Evolutionary conservation across 2,329 filamentous ascomycete species (phyloP).

Genomic region (Fusarium sp.): DNA sequence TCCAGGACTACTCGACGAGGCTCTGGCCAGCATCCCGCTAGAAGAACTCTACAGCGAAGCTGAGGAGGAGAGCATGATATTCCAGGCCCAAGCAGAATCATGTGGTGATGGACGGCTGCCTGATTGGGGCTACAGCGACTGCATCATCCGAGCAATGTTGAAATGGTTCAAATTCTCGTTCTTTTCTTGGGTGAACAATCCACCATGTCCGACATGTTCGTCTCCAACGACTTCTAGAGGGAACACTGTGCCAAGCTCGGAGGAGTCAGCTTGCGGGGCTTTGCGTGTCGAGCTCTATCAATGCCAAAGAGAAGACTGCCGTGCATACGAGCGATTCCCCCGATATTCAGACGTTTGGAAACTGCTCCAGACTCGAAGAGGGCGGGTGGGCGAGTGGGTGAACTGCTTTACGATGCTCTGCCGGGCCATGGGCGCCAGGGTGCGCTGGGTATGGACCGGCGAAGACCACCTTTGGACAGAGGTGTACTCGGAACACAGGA

Average conservation of each 20-base stretch:
- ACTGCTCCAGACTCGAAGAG: neutral
- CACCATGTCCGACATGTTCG: neutral
- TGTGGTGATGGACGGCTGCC: neutral
- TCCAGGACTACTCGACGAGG: neutral
- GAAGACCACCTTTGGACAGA: neutral
- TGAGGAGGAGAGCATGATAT: neutral
- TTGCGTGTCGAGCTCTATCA: neutral
- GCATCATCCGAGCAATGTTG: neutral
- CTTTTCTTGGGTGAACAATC: neutral
- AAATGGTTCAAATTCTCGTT: neutral
- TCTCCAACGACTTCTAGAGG: neutral
- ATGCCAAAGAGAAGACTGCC: neutral
- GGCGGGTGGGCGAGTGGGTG: neutral
- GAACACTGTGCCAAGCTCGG: neutral
- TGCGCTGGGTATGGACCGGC: neutral
- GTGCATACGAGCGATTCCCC: neutral
- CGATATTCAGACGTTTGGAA: neutral
- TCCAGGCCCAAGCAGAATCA: neutral
- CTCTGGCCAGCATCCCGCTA: neutral
- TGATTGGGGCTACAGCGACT: neutral
- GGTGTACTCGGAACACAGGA: neutral
- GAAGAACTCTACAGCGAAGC: neutral
- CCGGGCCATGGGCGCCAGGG: neutral
- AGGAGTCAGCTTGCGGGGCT: neutral
- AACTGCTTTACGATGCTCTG: neutral